phyloP scores from a whole-genome alignment of 1,284 basidiomycete genomes.

The Cerrena zonata region DNA sequence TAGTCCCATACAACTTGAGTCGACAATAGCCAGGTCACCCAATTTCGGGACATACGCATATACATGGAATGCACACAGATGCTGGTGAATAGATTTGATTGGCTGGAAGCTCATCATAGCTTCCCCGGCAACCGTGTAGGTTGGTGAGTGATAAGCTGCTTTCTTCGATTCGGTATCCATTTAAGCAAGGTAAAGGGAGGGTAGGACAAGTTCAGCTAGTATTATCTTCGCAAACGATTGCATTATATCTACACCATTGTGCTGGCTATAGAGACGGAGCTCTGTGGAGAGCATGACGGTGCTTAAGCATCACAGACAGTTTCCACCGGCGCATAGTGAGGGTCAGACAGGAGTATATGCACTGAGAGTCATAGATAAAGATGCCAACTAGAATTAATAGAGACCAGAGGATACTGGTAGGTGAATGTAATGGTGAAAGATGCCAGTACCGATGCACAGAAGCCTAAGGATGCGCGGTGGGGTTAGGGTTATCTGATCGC shows the following conservation, averaged over 20 bases:
- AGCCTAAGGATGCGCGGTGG: not conserved
- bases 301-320: not conserved
- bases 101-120: constrained; percentile 42
- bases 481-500: constrained; percentile 17
- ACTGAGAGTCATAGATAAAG: no score
- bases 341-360: not conserved
- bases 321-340: not conserved
- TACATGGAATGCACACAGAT: constrained; percentile 41
- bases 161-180: constrained; percentile 26
- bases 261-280: not conserved
- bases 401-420: no score
- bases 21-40: not conserved
- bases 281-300: constrained; percentile 5
- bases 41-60: constrained; percentile 27
- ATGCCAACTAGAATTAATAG: no score
- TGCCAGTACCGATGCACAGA: no score
- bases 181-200: not conserved
- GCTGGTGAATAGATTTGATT: constrained; percentile 42
- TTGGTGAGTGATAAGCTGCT: constrained; percentile 21
- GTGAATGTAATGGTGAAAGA: no score
- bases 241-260: not conserved
- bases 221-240: no score
- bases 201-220: not conserved
- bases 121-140: constrained; percentile 29
- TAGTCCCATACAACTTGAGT: constrained; percentile 13